These are phyloP conservation scores for Xerocomellus intermedius DNA, from an alignment of 768 basidiomycete species.

Conservation along the genomic window DNA sequence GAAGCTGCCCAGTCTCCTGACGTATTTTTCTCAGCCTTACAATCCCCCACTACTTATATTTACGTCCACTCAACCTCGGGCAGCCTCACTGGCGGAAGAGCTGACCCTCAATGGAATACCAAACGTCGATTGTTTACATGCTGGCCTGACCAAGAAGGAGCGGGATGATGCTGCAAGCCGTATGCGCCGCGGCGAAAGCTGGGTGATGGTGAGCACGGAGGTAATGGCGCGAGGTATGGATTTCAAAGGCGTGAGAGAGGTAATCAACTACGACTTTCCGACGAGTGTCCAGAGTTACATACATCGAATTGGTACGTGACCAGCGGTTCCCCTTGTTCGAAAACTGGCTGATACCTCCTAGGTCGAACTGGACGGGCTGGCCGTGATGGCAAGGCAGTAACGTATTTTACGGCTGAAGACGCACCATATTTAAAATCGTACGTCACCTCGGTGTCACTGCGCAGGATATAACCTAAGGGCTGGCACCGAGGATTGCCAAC, in stretches of 20 bases:
- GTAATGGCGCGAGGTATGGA: constrained; percentile 99
- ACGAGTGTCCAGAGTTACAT: constrained; percentile 94
- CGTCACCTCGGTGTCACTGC: constrained; percentile 22
- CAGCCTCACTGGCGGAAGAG: constrained; percentile 76
- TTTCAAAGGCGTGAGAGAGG: constrained; percentile 90
- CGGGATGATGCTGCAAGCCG: constrained; percentile 80
- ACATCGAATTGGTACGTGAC: constrained; percentile 78
- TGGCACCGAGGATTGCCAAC: constrained; percentile 75
- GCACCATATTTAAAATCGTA: constrained; percentile 89
- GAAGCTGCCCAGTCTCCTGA: constrained; percentile 87
- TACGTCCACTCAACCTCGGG: constrained; percentile 85
- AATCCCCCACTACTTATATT: constrained; percentile 92
- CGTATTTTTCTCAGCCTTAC: constrained; percentile 77
- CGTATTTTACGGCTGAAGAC: constrained; percentile 95
- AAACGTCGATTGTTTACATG: constrained; percentile 89
- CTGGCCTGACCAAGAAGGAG: constrained; percentile 83
- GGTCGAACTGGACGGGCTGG: constrained; percentile 96
- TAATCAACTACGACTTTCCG: constrained; percentile 97
- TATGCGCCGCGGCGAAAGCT: constrained; percentile 88
- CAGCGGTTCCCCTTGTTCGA: not conserved
- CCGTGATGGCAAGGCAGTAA: constrained; percentile 87
- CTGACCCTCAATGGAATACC: constrained; percentile 73
- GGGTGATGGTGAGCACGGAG: constrained; percentile 96
- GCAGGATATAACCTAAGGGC: constrained; percentile 8
- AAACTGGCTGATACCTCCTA: constrained; percentile 27